phyloP scores from a whole-genome alignment of 164 flowering plant genomes.

The Echeveria elegans region DNA sequence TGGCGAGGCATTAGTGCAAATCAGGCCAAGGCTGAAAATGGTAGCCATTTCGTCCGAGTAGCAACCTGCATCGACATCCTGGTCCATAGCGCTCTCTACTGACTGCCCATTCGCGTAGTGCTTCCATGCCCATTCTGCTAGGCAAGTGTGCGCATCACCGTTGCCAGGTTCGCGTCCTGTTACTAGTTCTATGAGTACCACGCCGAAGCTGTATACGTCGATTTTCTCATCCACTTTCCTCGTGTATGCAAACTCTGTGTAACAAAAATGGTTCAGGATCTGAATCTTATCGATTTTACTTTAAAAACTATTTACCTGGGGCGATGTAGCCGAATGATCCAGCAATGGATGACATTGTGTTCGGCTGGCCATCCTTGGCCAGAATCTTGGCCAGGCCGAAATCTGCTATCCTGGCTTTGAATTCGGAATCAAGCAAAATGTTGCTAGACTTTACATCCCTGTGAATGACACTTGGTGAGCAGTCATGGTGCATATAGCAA shows the following conservation, averaged over 20 bases:
- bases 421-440: constrained; percentile 48
- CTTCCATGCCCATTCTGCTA: constrained; percentile 60
- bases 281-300: too few relatives aligned
- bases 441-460: constrained; percentile 76
- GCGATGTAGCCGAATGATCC: constrained; percentile 78
- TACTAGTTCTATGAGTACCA: constrained; percentile 58
- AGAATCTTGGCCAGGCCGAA: constrained; percentile 63
- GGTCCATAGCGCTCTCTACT: constrained; percentile 34
- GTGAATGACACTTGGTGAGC: constrained; percentile 55
- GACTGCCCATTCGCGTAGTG: constrained; percentile 26
- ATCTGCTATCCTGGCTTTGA: constrained; percentile 66
- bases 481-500: constrained; percentile 63
- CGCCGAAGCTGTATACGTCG: constrained; percentile 78
- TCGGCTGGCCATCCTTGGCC: constrained; percentile 25
- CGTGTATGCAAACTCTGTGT: constrained; percentile 52
- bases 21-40: constrained; percentile 51
- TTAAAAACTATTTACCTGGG: constrained; percentile 54
- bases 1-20: constrained; percentile 41
- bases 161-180: constrained; percentile 46
- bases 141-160: constrained; percentile 38
- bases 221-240: constrained; percentile 51
- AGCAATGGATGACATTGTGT: constrained; percentile 39
- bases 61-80: constrained; percentile 30
- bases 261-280: not conserved
- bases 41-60: constrained; percentile 39